Percentiles rank a stretch among this genome's conserved stretches.
These are phyloP conservation scores for Boeremia exigua DNA, from an alignment of 2,329 filamentous ascomycete species.

Conservation along the genomic window DNA sequence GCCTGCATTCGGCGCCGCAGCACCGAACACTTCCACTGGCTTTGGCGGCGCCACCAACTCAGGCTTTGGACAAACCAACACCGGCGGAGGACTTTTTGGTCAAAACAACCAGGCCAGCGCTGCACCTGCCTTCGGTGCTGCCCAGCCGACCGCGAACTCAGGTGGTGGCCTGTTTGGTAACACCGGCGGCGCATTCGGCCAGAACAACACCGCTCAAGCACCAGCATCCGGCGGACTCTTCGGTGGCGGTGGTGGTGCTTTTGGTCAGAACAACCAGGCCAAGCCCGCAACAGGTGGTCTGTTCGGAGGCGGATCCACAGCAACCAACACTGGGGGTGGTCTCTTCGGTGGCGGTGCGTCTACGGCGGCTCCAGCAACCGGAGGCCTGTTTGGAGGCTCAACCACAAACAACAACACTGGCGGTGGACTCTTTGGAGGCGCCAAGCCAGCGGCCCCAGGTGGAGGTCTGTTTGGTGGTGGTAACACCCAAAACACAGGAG, in stretches of 20 bases:
- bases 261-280: conserved; percentile 46
- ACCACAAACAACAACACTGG: conserved; percentile 22
- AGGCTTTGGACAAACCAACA: conserved; percentile 37
- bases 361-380: conserved; percentile 48
- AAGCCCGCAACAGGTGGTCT: conserved; percentile 49
- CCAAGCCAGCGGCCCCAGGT: conserved; percentile 39
- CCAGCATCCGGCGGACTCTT: conserved; percentile 51
- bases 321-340: conserved; percentile 34
- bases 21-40: conserved; percentile 32
- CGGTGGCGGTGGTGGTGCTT: conserved; percentile 44
- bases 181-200: conserved; percentile 38
- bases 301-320: conserved; percentile 40
- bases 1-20: conserved; percentile 43
- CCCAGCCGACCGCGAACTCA: conserved; percentile 33
- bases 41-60: conserved; percentile 38
- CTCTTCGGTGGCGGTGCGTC: conserved; percentile 42
- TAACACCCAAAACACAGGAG: conserved; percentile 28
- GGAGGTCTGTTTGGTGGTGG: conserved; percentile 52
- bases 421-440: conserved; percentile 54
- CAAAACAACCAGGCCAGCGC: conserved; percentile 37
- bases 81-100: conserved; percentile 44
- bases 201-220: conserved; percentile 35
- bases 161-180: conserved; percentile 39
- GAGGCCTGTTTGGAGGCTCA: conserved; percentile 59
- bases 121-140: conserved; percentile 37